Percentiles rank a stretch among this genome's conserved stretches.
Conservation (phyloP, 176 grass and related monocot genomes). For the Tillandsia leiboldiana region DNA sequence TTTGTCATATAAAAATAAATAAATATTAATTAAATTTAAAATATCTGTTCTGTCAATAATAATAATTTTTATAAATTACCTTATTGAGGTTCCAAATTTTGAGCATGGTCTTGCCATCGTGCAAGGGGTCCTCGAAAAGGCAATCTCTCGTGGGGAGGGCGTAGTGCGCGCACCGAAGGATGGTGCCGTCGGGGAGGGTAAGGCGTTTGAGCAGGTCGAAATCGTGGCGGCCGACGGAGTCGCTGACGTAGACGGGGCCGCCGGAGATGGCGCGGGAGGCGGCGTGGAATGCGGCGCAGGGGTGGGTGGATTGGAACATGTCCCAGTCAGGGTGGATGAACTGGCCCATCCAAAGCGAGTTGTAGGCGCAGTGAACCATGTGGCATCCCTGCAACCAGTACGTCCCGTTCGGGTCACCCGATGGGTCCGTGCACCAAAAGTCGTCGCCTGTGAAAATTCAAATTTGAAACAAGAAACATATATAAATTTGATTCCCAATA, state of each 20-base stretch:
- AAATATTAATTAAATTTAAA: too few species aligned
- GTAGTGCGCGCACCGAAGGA: slow-evolving; percentile 58
- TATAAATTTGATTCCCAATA: too few species aligned
- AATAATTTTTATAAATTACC: slow-evolving; percentile 8
- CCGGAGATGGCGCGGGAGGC: slow-evolving; percentile 93
- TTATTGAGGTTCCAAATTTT: slow-evolving; percentile 88
- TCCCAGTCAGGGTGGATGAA: slow-evolving; percentile 99
- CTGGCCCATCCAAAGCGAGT: slow-evolving; percentile 89
- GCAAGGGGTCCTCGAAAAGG: slow-evolving; percentile 64
- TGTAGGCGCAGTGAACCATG: slow-evolving; percentile 99
- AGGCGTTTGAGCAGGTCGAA: slow-evolving; percentile 60
- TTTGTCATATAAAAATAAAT: too few species aligned
- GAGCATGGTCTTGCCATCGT: slow-evolving; percentile 63
- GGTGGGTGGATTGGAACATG: slow-evolving; percentile 99
- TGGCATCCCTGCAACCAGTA: slow-evolving; percentile 97
- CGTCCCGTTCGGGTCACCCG: slow-evolving; percentile 82
- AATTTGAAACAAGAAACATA: too few species aligned
- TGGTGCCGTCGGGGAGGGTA: slow-evolving; percentile 58
- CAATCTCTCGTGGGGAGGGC: slow-evolving; percentile 74
- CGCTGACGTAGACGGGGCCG: slow-evolving; percentile 76
- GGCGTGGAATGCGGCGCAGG: slow-evolving; percentile 81
- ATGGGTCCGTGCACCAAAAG: slow-evolving; percentile 86
- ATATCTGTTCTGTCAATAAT: too few species aligned
- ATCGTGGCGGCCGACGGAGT: slow-evolving; percentile 67
- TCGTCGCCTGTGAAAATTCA: slow-evolving; percentile 41